Base-by-base conservation (phyloP, 306 rosid genomes). In the Lablab purpureus region DNA sequence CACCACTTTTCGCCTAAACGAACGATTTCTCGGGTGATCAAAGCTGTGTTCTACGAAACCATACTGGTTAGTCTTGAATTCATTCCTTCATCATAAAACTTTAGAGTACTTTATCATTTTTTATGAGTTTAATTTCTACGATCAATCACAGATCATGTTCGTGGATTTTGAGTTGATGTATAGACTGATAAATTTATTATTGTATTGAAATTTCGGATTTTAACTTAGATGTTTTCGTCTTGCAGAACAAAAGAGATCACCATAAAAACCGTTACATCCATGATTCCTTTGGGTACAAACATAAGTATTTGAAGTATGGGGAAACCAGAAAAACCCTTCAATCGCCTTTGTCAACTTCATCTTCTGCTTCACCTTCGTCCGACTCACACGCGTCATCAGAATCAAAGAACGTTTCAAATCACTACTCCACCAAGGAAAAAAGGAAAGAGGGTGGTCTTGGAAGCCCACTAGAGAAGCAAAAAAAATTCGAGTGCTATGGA, bases 1-100 rank as follows among this genome's bases (percentile, higher is more conserved):
- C 75, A 63, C 22, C 64, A 73, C 28, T 71, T 36, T 28, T 73
- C 78, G 21, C 88, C 79, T 1, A 92, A 81, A 43, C 79, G 76
- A 66, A 79, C 74, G 5, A 69, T 94, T 47, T 88, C 88, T 25
- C 83, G 83, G 41, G 70, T 60, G 2, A 47, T 90, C 18, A 91
- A 86, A 88, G 91, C 93, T 27, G 82, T 85, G 54, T 50, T 94
- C 43, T 86, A 83, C 18, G 92, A 86, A 73, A 86, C 94, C 7
- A 77, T 89, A 45, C 36, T 89, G 94, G 97, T 94, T 15, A 82
- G 89, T 83, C 52, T 63, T 7, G 60, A 41, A 45, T 32, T 70
- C 45, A 46, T 4, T 55, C 5, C 2, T 23, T 40, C 18, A 68
- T 17, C n/a, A n/a, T 6, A 32, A 3, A 32, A 32, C 36, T 32